Evolutionary conservation across 2,329 filamentous ascomycete genomes (phyloP), one percentile per base, ranked within the genome.

Genomic region (Phialocephala subalpina): DNA sequence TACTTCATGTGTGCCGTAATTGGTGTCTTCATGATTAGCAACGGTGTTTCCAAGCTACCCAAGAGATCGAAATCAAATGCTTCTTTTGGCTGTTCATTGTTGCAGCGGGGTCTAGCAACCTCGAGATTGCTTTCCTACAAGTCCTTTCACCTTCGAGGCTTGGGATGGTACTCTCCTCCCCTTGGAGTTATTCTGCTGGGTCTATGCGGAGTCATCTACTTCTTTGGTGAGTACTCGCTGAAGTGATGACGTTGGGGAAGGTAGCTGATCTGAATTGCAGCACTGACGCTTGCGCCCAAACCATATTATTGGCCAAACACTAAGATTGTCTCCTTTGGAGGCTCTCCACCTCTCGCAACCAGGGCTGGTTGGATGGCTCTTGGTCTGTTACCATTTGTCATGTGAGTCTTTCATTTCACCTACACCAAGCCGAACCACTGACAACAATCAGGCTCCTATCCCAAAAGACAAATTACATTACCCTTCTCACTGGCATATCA

Each of bases 351-450:
- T 0, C 77, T 97, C 65, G 93, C 94, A 11, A 88, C 97, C 65
- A 87, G 94, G 68, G 84, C 93, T 6, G 94, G 94, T 60, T 97
- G 97, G 94, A 87, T 97, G 65, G 90, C 94, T 9, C 90, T 97
- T 11, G 92, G 94, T 14, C 86, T 97, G 83, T 90, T 95, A 58
- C 94, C 94, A 0, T 97, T 69, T 53, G 42, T 70, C 3, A 67
- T 66, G 62, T 67, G 33, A 52, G 53, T n/a, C n/a, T n/a, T n/a
- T n/a, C 20, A 25, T 2, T 9, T 52, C 18, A 52, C 3, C 3
- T 18, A 25, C 18, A 9, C 16, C 25, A 52, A 12, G 4, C 12
- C 18, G 4, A 6, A 42, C 9, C 18, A 12, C 47, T 52, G 18
- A 33, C 58, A 7, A 36, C 16, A 35, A 53, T 18, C 25, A 45